Evolutionary conservation across 352 stramenopile genomes (phyloP), one percentile per base, ranked within the genome.

Genomic region (Phytophthora tentaculata): DNA sequence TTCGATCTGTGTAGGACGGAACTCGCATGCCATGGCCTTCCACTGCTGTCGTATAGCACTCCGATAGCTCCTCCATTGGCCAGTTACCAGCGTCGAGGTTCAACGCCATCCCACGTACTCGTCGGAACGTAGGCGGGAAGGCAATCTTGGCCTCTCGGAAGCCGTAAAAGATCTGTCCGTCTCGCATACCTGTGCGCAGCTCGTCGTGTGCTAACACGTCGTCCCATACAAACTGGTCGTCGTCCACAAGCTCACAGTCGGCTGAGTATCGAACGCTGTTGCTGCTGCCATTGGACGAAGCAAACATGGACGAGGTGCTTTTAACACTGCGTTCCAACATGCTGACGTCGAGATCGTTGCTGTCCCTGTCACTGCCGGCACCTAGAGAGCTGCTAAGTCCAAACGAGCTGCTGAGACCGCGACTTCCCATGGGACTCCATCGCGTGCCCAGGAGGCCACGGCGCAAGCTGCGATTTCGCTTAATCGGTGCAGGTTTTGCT

Each of bases 1-100:
- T 96, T 19, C 91, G 88, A 56, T 97, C 91, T 10, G 91, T 97
- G 69, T 96, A 97, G 24, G 89, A 97, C 23, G 91, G 91, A 14
- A 95, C 83, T 29, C 90, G 90, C 53, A 50, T 73, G 14, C 83
- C 80, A 19, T 81, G 81, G n/a, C 77, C 81, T 24, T 84, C 74
- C 1, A 92, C 63, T 0, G 56, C 55, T 3, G 80, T 91, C 14
- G 86, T 91, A 63, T 89, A 96, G 20, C 83, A 86, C 10, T 53
- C 59, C 3, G 55, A 26, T 16, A 82, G 51, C 39, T 74, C 71
- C 29, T 71, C 60, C 0, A 72, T 53, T 7, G 64, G 17, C 68
- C 72, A 79, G 43, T 56, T 64, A 3, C 26, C 53, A 9, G 59
- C 64, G 12, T 74, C 64, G 2, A 74, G 48, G 39, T 79, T 72